phyloP scores from a whole-genome alignment of 495 filamentous ascomycete species.

The Xylaria longipes region DNA sequence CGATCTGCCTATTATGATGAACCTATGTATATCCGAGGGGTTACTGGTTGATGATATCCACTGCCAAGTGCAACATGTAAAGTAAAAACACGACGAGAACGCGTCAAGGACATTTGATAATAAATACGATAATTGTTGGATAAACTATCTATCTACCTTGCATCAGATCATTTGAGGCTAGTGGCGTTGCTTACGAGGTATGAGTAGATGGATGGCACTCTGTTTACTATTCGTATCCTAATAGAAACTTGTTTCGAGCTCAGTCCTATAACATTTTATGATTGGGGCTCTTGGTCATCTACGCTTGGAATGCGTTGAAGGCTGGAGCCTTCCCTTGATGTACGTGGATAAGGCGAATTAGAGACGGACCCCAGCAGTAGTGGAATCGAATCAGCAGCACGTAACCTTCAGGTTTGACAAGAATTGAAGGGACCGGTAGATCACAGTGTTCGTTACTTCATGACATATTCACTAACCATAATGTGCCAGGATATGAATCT shows the following conservation, averaged over 20 bases:
- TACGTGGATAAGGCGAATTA: not conserved
- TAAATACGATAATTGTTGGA: conserved; percentile 19
- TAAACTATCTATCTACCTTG: conserved; percentile 1
- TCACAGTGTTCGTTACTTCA: not conserved
- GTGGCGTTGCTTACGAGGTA: not conserved
- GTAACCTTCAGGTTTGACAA: not conserved
- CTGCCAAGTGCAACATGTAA: conserved; percentile 6
- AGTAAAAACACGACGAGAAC: conserved; percentile 4
- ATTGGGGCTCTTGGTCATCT: not conserved
- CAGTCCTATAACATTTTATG: not conserved
- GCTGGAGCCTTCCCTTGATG: not conserved
- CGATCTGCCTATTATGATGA: not conserved
- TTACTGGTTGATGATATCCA: conserved; percentile 15
- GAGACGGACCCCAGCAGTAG: not conserved
- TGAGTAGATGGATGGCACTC: not conserved
- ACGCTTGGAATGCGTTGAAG: not conserved
- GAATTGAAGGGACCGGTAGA: not conserved
- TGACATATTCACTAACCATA: not conserved
- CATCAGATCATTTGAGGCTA: not conserved
- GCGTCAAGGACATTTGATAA: conserved; percentile 1
- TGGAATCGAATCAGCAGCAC: not conserved
- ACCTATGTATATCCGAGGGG: not conserved
- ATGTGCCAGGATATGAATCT: not conserved
- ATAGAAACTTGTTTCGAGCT: not conserved
- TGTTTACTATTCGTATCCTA: not conserved